Percentiles rank a stretch among this genome's conserved stretches.
These are phyloP conservation scores for Entomortierella chlamydospora DNA, from an alignment of 192 early-diverging fungal species.

Conservation along the genomic window DNA sequence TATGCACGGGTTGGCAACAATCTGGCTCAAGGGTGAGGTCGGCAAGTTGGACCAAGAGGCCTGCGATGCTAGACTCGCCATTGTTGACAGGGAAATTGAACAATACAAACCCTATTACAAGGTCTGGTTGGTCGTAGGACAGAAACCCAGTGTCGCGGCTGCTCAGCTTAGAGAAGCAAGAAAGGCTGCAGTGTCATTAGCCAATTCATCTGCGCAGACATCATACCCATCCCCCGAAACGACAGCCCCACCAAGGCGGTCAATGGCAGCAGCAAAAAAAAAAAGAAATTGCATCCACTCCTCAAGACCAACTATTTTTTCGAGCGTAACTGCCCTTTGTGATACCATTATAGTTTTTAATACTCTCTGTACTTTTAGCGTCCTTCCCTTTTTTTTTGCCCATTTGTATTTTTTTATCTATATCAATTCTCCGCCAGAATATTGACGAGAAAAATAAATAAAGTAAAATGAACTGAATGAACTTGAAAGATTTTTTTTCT, in stretches of 20 bases:
- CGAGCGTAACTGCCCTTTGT: too few species aligned
- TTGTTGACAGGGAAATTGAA: slow-evolving; percentile 27
- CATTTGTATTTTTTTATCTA: too few species aligned
- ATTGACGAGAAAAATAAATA: too few species aligned
- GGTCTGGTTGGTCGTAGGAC: slow-evolving; percentile 51
- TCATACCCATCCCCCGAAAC: neutral
- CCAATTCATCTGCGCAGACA: neutral
- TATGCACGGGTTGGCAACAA: slow-evolving; percentile 52
- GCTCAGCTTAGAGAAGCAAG: slow-evolving; percentile 24
- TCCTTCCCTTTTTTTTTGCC: too few species aligned
- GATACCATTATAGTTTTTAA: too few species aligned
- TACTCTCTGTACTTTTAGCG: too few species aligned
- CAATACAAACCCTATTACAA: slow-evolving; percentile 43
- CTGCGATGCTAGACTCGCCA: slow-evolving; percentile 18
- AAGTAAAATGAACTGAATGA: too few species aligned
- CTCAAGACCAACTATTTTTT: too few species aligned
- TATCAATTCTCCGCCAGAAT: too few species aligned
- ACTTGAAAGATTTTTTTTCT: too few species aligned
- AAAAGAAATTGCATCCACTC: too few species aligned
- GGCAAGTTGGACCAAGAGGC: slow-evolving; percentile 31
- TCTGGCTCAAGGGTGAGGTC: slow-evolving; percentile 52
- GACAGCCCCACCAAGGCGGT: neutral
- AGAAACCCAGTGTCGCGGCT: slow-evolving; percentile 16
- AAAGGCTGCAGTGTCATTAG: slow-evolving; percentile 1
- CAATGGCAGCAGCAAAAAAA: neutral